phyloP scores from a whole-genome alignment of 2,329 filamentous ascomycete species.

The Atkinsonella hypoxylon region DNA sequence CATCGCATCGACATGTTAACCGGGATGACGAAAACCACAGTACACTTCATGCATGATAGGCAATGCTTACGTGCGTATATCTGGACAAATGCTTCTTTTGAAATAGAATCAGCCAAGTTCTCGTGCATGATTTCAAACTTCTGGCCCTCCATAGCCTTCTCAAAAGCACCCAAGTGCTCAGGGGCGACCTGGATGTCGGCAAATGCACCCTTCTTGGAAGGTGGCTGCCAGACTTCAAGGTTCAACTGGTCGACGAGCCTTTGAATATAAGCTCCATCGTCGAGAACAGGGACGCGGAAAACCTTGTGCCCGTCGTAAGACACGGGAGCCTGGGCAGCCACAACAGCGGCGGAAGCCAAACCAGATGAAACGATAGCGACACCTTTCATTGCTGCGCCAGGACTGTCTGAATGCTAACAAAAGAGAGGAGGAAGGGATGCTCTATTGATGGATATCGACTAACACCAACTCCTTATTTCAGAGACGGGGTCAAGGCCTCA shows the following conservation, averaged over 20 bases:
- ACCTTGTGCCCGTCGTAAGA: conserved; percentile 34
- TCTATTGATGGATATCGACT: not conserved
- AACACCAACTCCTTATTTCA: not conserved
- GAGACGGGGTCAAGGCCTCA: not conserved
- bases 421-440: not conserved
- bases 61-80: conserved; percentile 18
- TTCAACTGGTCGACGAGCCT: conserved; percentile 22
- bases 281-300: conserved; percentile 27
- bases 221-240: conserved; percentile 26
- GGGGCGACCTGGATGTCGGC: conserved; percentile 31
- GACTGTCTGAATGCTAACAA: not conserved
- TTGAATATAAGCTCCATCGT: conserved; percentile 20
- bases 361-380: conserved; percentile 8
- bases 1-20: not conserved
- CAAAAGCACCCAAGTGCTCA: conserved; percentile 20
- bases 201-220: conserved; percentile 17
- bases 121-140: conserved; percentile 24
- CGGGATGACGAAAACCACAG: not conserved
- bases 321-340: conserved; percentile 11
- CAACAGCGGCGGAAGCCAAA: conserved; percentile 9
- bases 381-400: conserved; percentile 9
- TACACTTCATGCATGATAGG: not conserved
- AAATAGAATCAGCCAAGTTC: conserved; percentile 27
- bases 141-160: conserved; percentile 18
- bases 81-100: conserved; percentile 19